These are phyloP conservation scores for Penicillium sp. DNA, from an alignment of 2,329 filamentous ascomycete genomes.

Conservation along the genomic window DNA sequence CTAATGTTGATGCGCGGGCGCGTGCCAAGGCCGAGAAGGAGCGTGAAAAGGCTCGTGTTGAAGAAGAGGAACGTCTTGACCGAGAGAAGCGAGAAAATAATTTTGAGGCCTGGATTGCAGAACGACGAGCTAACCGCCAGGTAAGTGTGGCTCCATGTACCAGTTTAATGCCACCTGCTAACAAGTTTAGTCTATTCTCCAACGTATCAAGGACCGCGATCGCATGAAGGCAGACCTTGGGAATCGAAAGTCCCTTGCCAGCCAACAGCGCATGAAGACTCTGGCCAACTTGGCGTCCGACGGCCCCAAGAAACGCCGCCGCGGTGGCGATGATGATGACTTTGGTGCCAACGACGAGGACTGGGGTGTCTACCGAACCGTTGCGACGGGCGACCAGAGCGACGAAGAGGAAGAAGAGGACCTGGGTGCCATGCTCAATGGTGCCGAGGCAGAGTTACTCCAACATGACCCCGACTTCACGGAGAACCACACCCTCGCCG, in stretches of 20 bases:
- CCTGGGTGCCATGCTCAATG: conserved; percentile 68
- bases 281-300: conserved; percentile 95
- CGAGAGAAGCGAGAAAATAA: conserved; percentile 80
- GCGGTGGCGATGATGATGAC: conserved; percentile 89
- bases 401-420: conserved; percentile 94
- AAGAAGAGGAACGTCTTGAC: conserved; percentile 80
- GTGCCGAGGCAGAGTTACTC: conserved; percentile 80
- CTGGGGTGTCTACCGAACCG: conserved; percentile 94
- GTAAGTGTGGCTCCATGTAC: conserved; percentile 25
- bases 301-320: conserved; percentile 76
- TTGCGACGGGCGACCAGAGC: conserved; percentile 74
- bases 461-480: conserved; percentile 85
- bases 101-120: conserved; percentile 81
- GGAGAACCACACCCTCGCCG: conserved; percentile 87
- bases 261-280: conserved; percentile 96
- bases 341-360: conserved; percentile 97
- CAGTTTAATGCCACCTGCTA: conserved; percentile 5
- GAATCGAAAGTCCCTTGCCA: conserved; percentile 93
- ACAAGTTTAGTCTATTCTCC: conserved; percentile 59
- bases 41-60: conserved; percentile 78
- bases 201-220: conserved; percentile 90
- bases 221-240: conserved; percentile 90
- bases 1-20: conserved; percentile 86
- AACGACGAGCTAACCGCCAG: conserved; percentile 71
- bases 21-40: conserved; percentile 97